Conservation (phyloP, 768 basidiomycete genomes). For the Auricularia sp. region DNA sequence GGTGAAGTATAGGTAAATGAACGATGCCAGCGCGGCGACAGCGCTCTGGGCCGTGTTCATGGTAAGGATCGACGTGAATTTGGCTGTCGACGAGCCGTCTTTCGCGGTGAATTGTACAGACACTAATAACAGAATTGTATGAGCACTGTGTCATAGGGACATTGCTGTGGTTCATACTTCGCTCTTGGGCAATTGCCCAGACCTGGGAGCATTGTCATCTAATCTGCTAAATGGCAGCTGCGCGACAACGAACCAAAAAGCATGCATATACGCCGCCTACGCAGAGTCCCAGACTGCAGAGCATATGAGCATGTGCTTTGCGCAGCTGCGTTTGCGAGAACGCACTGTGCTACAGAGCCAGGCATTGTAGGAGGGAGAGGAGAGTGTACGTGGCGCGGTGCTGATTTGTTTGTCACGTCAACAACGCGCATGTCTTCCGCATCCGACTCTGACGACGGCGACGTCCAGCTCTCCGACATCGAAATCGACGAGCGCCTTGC, state of each 20-base stretch:
- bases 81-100: constrained; percentile 48
- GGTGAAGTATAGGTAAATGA: constrained; percentile 63
- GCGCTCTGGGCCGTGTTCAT: constrained; percentile 79
- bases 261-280: constrained; percentile 86
- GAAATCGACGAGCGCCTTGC: constrained; percentile 3
- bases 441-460: neutral
- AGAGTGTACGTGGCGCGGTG: neutral
- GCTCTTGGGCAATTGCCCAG: constrained; percentile 92
- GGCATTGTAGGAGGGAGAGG: neutral
- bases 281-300: constrained; percentile 57
- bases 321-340: too few species aligned
- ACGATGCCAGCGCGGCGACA: constrained; percentile 64
- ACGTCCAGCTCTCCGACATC: constrained; percentile 1
- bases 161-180: constrained; percentile 42
- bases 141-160: neutral
- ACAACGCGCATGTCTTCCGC: neutral
- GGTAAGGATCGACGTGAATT: constrained; percentile 79
- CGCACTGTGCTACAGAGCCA: neutral
- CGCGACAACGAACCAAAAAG: constrained; percentile 40
- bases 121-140: constrained; percentile 32
- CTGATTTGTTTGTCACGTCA: neutral
- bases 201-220: constrained; percentile 34
- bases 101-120: constrained; percentile 74
- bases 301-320: neutral
- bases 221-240: constrained; percentile 4